Percentiles rank a stretch among this genome's conserved stretches.
These are phyloP conservation scores for Colletotrichum sojae DNA, from an alignment of 2,329 filamentous ascomycete species.

Conservation along the genomic window DNA sequence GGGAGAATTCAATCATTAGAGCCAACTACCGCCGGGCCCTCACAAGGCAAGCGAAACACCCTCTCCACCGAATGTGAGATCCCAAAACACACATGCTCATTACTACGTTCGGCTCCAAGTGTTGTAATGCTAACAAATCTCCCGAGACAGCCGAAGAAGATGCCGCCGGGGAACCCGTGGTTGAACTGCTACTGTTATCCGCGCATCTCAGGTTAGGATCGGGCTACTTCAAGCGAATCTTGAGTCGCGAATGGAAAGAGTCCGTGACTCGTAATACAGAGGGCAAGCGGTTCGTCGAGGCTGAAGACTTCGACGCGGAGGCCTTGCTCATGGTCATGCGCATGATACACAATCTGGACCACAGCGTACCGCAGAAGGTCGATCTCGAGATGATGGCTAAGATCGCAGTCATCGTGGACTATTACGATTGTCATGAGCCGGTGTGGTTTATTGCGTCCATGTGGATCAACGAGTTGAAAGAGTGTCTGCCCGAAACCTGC, in stretches of 20 bases:
- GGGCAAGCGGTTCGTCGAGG: slow-evolving; percentile 18
- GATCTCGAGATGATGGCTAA: slow-evolving; percentile 46
- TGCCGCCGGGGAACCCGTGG: too few species aligned
- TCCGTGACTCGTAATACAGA: background rate
- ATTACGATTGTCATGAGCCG: slow-evolving; percentile 48
- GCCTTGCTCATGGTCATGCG: slow-evolving; percentile 48
- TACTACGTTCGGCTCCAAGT: too few species aligned
- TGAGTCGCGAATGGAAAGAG: slow-evolving; percentile 40
- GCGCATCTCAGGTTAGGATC: slow-evolving; percentile 42
- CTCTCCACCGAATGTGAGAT: too few species aligned
- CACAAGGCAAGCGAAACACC: too few species aligned
- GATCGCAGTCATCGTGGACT: slow-evolving; percentile 49
- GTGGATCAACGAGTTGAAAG: slow-evolving; percentile 36
- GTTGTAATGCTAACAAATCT: too few species aligned
- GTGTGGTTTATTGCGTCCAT: slow-evolving; percentile 34
- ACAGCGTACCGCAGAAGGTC: slow-evolving; percentile 42
- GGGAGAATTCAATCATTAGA: too few species aligned
- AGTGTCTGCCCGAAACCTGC: background rate
- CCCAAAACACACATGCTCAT: too few species aligned
- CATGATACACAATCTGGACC: slow-evolving; percentile 46
- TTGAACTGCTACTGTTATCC: background rate
- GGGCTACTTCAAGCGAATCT: slow-evolving; percentile 27
- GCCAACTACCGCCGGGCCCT: too few species aligned
- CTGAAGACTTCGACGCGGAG: slow-evolving; percentile 46
- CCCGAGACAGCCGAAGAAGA: too few species aligned